Evolutionary conservation across 441 rosid species (phyloP).

Genomic region (Syzygium syzygioides): DNA sequence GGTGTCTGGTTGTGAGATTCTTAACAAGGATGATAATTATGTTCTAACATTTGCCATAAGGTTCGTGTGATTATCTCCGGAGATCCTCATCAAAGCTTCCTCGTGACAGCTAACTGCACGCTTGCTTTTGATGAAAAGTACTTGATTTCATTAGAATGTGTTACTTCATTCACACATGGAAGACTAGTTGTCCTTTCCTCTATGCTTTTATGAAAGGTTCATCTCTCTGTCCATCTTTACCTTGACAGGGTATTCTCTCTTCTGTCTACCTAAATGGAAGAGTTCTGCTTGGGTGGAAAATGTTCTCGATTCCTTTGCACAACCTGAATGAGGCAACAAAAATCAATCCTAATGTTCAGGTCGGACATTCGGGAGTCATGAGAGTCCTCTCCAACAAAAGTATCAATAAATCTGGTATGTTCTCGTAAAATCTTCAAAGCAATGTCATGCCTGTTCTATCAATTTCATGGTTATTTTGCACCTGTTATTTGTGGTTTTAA

Average conservation of each 20-base stretch:
- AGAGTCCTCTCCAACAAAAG: constrained; percentile 18
- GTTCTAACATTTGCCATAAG: background rate
- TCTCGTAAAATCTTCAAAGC: background rate
- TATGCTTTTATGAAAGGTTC: background rate
- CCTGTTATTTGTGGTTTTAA: background rate
- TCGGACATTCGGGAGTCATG: constrained; percentile 19
- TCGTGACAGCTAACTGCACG: background rate
- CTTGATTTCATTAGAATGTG: background rate
- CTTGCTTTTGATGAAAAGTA: background rate
- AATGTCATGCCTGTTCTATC: background rate
- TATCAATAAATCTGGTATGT: constrained; percentile 30
- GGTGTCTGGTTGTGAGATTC: background rate
- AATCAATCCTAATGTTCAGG: constrained; percentile 28
- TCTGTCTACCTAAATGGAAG: constrained; percentile 56
- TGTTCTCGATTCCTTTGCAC: constrained; percentile 64
- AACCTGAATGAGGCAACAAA: constrained; percentile 49
- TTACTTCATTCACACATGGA: background rate
- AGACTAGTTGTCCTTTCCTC: background rate
- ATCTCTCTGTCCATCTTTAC: background rate
- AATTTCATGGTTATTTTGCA: background rate
- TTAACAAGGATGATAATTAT: background rate
- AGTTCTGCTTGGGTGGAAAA: constrained; percentile 69
- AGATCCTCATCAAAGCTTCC: background rate
- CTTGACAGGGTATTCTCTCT: constrained; percentile 70
- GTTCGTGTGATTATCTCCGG: background rate